These are phyloP conservation scores for Flaveria brownii DNA, from an alignment of 129 eudicot genomes.

Conservation along the genomic window DNA sequence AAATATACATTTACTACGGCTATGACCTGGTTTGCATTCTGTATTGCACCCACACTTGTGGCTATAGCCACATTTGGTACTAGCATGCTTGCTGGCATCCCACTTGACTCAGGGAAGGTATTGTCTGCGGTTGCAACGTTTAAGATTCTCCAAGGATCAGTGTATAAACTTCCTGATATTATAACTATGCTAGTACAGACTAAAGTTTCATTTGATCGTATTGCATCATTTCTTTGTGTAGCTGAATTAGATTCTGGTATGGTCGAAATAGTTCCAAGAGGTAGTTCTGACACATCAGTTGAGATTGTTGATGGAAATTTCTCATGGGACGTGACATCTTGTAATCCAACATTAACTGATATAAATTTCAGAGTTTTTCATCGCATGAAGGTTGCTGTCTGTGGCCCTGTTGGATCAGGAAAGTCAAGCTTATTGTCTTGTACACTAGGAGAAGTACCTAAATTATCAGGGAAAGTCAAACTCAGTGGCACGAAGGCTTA, in stretches of 20 bases:
- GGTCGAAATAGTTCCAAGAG: constrained; percentile 52
- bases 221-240: constrained; percentile 62
- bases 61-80: constrained; percentile 72
- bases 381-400: constrained; percentile 76
- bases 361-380: constrained; percentile 48
- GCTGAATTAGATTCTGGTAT: constrained; percentile 57
- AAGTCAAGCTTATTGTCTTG: constrained; percentile 42
- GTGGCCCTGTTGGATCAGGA: constrained; percentile 80
- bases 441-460: constrained; percentile 40
- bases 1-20: constrained; percentile 56
- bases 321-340: constrained; percentile 53
- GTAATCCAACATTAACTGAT: constrained; percentile 53
- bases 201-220: constrained; percentile 82
- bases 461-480: constrained; percentile 37
- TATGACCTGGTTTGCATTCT: constrained; percentile 46
- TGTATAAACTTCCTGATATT: constrained; percentile 60
- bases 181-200: constrained; percentile 70
- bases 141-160: constrained; percentile 74
- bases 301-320: constrained; percentile 73
- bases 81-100: constrained; percentile 62
- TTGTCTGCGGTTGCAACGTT: constrained; percentile 85
- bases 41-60: constrained; percentile 79
- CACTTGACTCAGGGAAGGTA: constrained; percentile 84
- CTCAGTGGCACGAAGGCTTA: constrained; percentile 45
- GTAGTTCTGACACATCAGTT: constrained; percentile 40